These are phyloP conservation scores for Macaranga tanarius DNA, from an alignment of 441 rosid species.

Conservation along the genomic window DNA sequence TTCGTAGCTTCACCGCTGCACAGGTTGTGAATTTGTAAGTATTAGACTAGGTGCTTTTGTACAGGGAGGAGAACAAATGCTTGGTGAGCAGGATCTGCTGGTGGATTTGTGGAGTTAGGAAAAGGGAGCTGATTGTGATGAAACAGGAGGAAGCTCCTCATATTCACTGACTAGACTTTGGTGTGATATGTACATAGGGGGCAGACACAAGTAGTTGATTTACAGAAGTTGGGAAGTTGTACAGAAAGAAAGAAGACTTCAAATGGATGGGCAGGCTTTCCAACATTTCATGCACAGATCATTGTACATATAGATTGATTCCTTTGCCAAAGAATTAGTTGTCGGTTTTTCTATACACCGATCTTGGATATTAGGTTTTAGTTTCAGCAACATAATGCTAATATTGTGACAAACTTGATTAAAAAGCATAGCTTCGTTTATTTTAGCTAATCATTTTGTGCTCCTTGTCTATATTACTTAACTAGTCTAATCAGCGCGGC, in stretches of 20 bases:
- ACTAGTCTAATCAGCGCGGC: too few relatives aligned
- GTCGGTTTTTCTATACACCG: background rate
- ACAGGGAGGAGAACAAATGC: slow-evolving; percentile 30
- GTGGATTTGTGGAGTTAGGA: slow-evolving; percentile 3
- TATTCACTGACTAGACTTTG: slow-evolving; percentile 12
- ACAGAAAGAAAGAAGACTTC: slow-evolving; percentile 22
- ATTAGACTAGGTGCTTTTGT: slow-evolving; percentile 37
- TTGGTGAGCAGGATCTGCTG: slow-evolving; percentile 1
- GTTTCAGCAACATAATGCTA: background rate
- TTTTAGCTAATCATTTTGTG: background rate
- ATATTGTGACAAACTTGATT: background rate
- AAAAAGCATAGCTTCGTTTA: background rate
- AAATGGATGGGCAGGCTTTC: slow-evolving; percentile 11
- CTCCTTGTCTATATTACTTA: background rate
- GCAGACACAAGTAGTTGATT: slow-evolving; percentile 22
- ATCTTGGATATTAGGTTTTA: background rate
- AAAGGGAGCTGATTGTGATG: slow-evolving; percentile 35
- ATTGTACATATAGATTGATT: slow-evolving; percentile 31
- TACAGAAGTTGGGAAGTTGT: slow-evolving; percentile 26
- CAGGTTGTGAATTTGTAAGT: slow-evolving; percentile 48
- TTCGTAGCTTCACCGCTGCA: slow-evolving; percentile 46
- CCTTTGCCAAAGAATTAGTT: slow-evolving; percentile 11
- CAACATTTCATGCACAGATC: slow-evolving; percentile 24
- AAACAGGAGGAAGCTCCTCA: slow-evolving; percentile 39
- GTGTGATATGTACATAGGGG: slow-evolving; percentile 27